Evolutionary conservation across 2,329 filamentous ascomycete species (phyloP).

Genomic region (Aspergillus pseudonomiae): DNA sequence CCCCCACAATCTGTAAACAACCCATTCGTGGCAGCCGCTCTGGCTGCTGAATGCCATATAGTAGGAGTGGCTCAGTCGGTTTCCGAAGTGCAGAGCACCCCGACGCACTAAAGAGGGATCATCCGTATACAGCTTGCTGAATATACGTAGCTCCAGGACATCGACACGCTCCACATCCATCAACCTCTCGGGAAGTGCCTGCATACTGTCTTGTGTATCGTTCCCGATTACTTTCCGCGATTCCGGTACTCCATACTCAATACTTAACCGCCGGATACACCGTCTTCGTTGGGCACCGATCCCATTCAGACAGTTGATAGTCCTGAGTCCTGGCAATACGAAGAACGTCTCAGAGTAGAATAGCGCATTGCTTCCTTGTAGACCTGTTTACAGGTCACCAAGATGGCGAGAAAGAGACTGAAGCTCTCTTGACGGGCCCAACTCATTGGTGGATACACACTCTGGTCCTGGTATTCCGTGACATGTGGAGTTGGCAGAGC

Average conservation of each 20-base stretch:
- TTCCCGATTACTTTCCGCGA: fast-evolving
- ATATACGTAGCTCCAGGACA: background rate
- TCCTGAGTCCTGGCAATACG: background rate
- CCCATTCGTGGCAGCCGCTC: background rate
- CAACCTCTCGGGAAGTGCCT: background rate
- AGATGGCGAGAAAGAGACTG: background rate
- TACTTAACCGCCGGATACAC: background rate
- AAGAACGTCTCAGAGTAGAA: background rate
- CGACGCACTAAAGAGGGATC: background rate
- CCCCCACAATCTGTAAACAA: background rate
- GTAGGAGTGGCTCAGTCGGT: background rate
- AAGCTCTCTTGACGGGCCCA: no score
- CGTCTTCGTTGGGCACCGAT: background rate
- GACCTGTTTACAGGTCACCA: background rate
- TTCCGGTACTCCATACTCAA: background rate
- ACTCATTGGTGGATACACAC: no score
- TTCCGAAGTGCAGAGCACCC: background rate
- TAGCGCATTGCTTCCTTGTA: background rate
- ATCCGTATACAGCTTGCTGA: background rate
- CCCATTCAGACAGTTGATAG: background rate
- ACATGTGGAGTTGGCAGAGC: no score
- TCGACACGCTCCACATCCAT: background rate
- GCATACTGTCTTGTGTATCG: background rate
- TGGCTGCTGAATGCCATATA: background rate
- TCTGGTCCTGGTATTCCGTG: no score